These are phyloP conservation scores for Solanum hybrid DNA, from an alignment of 305 asterid species.

Conservation along the genomic window DNA sequence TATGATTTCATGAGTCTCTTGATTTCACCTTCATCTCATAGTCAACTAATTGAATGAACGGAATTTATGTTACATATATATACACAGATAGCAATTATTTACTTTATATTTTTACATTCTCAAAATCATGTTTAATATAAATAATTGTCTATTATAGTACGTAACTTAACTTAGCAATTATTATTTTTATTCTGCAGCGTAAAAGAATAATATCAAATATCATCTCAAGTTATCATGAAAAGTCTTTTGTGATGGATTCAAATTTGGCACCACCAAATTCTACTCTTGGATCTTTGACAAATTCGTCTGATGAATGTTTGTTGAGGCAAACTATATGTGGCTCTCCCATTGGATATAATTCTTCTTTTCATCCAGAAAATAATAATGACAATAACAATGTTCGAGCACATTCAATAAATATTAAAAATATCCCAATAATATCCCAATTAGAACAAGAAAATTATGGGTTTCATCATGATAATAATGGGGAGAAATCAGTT, in stretches of 20 bases:
- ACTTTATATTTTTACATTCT: not conserved
- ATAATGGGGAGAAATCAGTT: not conserved
- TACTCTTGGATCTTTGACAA: not conserved
- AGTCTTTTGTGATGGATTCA: not conserved
- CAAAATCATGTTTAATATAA: not conserved
- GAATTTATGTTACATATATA: not conserved
- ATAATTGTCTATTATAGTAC: not conserved
- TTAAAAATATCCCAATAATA: too few relatives aligned
- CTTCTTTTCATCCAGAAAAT: not conserved
- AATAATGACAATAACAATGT: not conserved
- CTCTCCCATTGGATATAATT: not conserved
- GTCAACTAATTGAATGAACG: not conserved
- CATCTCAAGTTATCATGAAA: conserved; percentile 28
- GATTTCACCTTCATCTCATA: not conserved
- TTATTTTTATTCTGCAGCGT: conserved; percentile 23
- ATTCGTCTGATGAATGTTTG: not conserved
- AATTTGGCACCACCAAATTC: not conserved
- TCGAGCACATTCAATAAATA: not conserved
- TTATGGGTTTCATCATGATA: not conserved
- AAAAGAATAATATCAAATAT: conserved; percentile 20
- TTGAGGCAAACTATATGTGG: not conserved
- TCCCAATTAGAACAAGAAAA: not conserved
- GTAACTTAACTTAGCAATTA: not conserved
- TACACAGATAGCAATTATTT: not conserved
- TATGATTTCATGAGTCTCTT: not conserved